These are phyloP conservation scores for Epichloe elymi DNA, from an alignment of 2,329 filamentous ascomycete genomes.

Conservation along the genomic window DNA sequence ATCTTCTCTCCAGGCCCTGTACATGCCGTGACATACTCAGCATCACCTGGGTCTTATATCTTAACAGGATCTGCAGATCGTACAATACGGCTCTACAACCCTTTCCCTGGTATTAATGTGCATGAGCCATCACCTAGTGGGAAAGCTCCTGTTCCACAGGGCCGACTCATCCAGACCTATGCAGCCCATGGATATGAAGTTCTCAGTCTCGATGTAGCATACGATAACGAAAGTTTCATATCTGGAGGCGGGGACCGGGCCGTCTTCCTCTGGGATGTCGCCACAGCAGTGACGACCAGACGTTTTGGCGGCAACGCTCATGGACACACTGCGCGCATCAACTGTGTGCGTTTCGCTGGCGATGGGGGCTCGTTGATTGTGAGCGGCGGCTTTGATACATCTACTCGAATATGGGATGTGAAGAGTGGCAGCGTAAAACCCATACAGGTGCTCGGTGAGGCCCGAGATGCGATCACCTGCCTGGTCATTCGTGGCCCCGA, in stretches of 20 bases:
- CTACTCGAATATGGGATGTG: constrained; percentile 63
- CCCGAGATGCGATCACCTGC: constrained; percentile 52
- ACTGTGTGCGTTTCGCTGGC: constrained; percentile 67
- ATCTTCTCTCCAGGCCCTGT: constrained; percentile 41
- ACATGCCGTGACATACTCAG: constrained; percentile 60
- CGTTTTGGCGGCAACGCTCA: constrained; percentile 51
- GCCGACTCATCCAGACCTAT: constrained; percentile 73
- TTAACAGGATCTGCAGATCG: constrained; percentile 81
- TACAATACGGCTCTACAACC: constrained; percentile 76
- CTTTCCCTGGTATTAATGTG: constrained; percentile 35
- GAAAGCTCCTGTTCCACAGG: constrained; percentile 25
- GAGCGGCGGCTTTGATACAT: constrained; percentile 62
- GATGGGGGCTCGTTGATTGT: constrained; percentile 61
- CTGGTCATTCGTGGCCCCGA: constrained; percentile 36
- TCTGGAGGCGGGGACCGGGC: constrained; percentile 81
- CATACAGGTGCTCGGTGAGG: constrained; percentile 60
- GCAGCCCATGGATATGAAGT: constrained; percentile 85
- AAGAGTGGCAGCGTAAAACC: constrained; percentile 43
- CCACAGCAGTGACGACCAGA: constrained; percentile 61
- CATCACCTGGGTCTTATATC: constrained; percentile 61
- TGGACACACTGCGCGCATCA: constrained; percentile 61
- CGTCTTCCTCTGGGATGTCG: constrained; percentile 92
- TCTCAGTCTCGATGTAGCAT: constrained; percentile 60
- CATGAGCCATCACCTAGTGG: constrained; percentile 15
- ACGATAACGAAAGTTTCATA: constrained; percentile 73